Conservation (phyloP, 148 eudicot species). For the Amaranthus palmeri region DNA sequence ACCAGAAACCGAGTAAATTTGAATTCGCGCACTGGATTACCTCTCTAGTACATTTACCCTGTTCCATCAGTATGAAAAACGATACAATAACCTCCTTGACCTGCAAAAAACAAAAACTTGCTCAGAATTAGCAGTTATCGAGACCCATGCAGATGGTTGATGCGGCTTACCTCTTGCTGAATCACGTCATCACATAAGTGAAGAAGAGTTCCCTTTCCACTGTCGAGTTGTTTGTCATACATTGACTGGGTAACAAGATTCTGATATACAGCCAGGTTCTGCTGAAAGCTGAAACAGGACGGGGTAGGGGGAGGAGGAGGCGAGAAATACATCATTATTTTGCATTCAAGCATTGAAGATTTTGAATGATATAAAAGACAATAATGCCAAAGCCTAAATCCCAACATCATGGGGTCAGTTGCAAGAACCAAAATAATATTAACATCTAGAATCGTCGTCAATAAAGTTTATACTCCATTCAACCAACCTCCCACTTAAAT, state of each 20-base stretch:
- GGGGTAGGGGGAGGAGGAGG: neutral
- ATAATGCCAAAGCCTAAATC: neutral
- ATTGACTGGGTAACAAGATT: conserved; percentile 89
- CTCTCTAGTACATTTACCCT: conserved; percentile 83
- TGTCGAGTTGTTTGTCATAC: conserved; percentile 98
- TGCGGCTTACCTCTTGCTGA: conserved; percentile 53
- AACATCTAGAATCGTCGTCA: no score
- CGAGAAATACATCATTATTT: neutral
- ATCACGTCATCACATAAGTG: conserved; percentile 68
- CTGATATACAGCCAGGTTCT: conserved; percentile 77
- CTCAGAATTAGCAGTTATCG: neutral
- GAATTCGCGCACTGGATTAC: conserved; percentile 28
- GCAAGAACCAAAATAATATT: no score
- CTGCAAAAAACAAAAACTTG: conserved; percentile 36
- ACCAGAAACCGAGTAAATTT: neutral
- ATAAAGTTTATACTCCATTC: no score
- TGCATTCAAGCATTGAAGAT: neutral
- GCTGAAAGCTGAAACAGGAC: conserved; percentile 64
- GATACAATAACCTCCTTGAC: conserved; percentile 89
- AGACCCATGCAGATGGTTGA: neutral
- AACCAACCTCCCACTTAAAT: no score
- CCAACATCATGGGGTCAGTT: no score
- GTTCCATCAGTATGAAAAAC: conserved; percentile 90
- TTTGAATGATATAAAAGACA: neutral
- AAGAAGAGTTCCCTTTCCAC: conserved; percentile 96